phyloP scores from a whole-genome alignment of 345 rosid genomes.

The Euphorbia pulcherrima region DNA sequence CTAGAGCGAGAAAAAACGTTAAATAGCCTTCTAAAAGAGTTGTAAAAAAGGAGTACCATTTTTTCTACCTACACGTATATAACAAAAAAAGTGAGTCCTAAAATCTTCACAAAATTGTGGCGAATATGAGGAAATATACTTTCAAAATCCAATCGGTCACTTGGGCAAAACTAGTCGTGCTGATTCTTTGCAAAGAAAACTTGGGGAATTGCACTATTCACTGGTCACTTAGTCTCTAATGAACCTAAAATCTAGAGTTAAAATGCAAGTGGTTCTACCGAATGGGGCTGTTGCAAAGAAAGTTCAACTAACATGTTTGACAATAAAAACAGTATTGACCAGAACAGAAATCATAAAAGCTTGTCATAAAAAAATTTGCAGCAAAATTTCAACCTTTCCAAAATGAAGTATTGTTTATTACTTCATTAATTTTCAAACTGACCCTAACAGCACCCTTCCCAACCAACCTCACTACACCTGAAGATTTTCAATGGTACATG shows the following conservation, averaged over 20 bases:
- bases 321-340: background rate
- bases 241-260: background rate
- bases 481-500: background rate
- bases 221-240: background rate
- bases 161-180: background rate
- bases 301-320: background rate
- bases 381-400: background rate
- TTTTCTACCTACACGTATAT: background rate
- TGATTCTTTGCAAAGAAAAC: background rate
- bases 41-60: too few species aligned
- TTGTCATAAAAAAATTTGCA: background rate
- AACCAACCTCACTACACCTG: background rate
- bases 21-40: background rate
- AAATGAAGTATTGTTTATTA: too few species aligned
- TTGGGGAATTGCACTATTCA: background rate
- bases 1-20: background rate
- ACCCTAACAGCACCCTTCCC: too few species aligned
- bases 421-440: too few species aligned
- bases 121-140: background rate
- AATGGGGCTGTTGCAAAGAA: background rate
- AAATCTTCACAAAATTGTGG: background rate
- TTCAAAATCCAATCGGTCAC: background rate
- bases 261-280: background rate
- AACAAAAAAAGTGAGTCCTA: too few species aligned
- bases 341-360: background rate